Conservation (phyloP, 2,329 filamentous ascomycete genomes). For the Aspergillus phoenicis region DNA sequence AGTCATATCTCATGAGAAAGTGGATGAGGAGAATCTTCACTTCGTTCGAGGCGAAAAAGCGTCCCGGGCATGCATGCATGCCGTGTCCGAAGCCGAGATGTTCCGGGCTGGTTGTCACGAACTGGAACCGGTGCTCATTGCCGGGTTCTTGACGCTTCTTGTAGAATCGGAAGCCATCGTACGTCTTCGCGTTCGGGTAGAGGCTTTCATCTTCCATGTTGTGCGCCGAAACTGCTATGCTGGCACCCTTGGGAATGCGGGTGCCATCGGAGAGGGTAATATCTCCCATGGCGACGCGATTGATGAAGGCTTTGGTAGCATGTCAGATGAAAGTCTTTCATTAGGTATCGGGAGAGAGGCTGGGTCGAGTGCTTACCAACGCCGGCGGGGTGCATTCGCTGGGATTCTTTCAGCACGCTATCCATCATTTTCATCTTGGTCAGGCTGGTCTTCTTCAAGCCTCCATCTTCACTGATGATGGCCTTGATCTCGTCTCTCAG, state of each 20-base stretch:
- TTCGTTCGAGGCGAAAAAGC: slow-evolving; percentile 60
- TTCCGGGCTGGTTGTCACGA: slow-evolving; percentile 34
- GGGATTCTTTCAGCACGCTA: slow-evolving; percentile 40
- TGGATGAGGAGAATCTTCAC: slow-evolving; percentile 59
- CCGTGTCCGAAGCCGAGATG: slow-evolving; percentile 43
- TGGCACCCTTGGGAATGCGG: slow-evolving; percentile 32
- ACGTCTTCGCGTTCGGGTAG: slow-evolving; percentile 32
- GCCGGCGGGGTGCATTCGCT: slow-evolving; percentile 31
- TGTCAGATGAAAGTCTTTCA: not conserved
- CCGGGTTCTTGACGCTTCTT: slow-evolving; percentile 33
- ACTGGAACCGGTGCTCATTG: slow-evolving; percentile 33
- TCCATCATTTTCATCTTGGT: slow-evolving; percentile 39
- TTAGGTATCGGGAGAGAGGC: not conserved
- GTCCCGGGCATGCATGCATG: slow-evolving; percentile 49
- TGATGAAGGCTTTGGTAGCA: slow-evolving; percentile 25
- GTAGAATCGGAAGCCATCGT: slow-evolving; percentile 40
- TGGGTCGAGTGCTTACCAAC: slow-evolving; percentile 26
- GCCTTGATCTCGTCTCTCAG: slow-evolving; percentile 56
- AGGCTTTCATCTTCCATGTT: slow-evolving; percentile 31
- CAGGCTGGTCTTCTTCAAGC: slow-evolving; percentile 36
- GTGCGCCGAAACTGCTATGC: slow-evolving; percentile 28
- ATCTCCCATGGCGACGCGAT: slow-evolving; percentile 26
- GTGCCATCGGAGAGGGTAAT: slow-evolving; percentile 35
- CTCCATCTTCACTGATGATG: slow-evolving; percentile 46
- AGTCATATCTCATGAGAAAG: slow-evolving; percentile 57